phyloP scores from a whole-genome alignment of 768 basidiomycete species.

The Calvatia gigantea region DNA sequence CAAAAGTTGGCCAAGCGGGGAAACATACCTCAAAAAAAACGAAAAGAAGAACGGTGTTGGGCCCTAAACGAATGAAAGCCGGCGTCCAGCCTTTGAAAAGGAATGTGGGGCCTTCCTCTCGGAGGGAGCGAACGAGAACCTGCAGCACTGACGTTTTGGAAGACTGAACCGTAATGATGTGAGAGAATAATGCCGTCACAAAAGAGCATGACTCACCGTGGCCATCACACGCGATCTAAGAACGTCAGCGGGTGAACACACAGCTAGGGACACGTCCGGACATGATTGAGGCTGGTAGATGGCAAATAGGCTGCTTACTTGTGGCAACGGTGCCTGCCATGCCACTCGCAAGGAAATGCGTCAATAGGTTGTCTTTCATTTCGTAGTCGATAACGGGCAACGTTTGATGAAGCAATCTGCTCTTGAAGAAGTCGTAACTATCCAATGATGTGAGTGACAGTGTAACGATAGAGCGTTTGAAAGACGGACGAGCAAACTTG shows the following conservation, averaged over 20 bases:
- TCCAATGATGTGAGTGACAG: neutral
- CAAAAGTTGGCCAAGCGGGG: neutral
- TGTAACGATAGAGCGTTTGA: neutral
- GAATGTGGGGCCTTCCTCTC: slow-evolving; percentile 72
- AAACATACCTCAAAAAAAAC: slow-evolving; percentile 73
- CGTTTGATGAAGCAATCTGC: slow-evolving; percentile 44
- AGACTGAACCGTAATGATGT: slow-evolving; percentile 34
- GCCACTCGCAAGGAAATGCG: slow-evolving; percentile 68
- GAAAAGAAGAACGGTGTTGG: slow-evolving; percentile 82
- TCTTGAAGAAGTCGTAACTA: slow-evolving; percentile 80
- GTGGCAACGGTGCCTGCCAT: slow-evolving; percentile 76
- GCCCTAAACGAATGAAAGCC: slow-evolving; percentile 79
- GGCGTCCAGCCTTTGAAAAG: slow-evolving; percentile 91
- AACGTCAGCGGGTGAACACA: slow-evolving; percentile 78
- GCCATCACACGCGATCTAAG: slow-evolving; percentile 76
- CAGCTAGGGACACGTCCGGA: slow-evolving; percentile 39
- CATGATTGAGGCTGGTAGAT: neutral
- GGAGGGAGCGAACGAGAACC: slow-evolving; percentile 56
- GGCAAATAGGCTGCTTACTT: slow-evolving; percentile 40
- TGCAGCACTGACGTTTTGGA: slow-evolving; percentile 43
- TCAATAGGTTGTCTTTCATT: slow-evolving; percentile 58
- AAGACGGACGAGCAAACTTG: slow-evolving; percentile 78
- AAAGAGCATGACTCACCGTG: slow-evolving; percentile 41
- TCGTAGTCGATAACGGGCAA: slow-evolving; percentile 58
- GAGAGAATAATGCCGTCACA: slow-evolving; percentile 9